Conservation (phyloP, 805 yeast genomes). For the Candida boidinii region DNA sequence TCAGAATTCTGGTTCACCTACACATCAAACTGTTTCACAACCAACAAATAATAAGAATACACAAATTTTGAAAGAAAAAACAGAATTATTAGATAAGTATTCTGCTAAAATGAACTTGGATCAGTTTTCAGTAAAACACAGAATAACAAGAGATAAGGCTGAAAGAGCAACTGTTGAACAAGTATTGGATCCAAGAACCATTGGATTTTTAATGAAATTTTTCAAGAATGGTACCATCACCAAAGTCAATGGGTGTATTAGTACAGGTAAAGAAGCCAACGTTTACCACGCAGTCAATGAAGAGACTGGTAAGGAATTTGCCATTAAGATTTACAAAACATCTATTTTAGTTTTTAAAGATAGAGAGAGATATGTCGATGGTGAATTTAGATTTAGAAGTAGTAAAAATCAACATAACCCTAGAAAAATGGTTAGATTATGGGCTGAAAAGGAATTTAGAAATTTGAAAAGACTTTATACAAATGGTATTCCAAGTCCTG, state of each 20-base stretch:
- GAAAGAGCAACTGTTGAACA: conserved; percentile 96
- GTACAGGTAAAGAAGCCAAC: conserved; percentile 98
- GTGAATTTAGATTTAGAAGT: conserved; percentile 88
- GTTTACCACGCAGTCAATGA: conserved; percentile 73
- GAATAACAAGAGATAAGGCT: conserved; percentile 70
- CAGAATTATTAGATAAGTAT: conserved; percentile 50
- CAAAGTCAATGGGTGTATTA: conserved; percentile 84
- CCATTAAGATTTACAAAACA: conserved; percentile 92
- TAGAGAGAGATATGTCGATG: conserved; percentile 91
- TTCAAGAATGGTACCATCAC: conserved; percentile 79
- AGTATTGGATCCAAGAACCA: conserved; percentile 91
- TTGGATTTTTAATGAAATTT: conserved; percentile 71
- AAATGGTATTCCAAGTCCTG: conserved; percentile 87
- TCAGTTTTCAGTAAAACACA: conserved; percentile 45
- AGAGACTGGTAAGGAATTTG: conserved; percentile 48
- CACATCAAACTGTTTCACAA: background rate
- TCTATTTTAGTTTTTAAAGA: conserved; percentile 96
- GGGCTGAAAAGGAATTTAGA: conserved; percentile 98
- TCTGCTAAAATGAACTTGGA: conserved; percentile 60
- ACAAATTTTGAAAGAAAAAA: conserved; percentile 26
- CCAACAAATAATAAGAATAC: background rate
- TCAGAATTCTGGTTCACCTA: background rate
- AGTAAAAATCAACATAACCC: conserved; percentile 85
- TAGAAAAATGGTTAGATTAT: conserved; percentile 91
- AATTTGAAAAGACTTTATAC: conserved; percentile 75